Evolutionary conservation across 495 filamentous ascomycete species (phyloP).

Genomic region (Penicillium goetzii): DNA sequence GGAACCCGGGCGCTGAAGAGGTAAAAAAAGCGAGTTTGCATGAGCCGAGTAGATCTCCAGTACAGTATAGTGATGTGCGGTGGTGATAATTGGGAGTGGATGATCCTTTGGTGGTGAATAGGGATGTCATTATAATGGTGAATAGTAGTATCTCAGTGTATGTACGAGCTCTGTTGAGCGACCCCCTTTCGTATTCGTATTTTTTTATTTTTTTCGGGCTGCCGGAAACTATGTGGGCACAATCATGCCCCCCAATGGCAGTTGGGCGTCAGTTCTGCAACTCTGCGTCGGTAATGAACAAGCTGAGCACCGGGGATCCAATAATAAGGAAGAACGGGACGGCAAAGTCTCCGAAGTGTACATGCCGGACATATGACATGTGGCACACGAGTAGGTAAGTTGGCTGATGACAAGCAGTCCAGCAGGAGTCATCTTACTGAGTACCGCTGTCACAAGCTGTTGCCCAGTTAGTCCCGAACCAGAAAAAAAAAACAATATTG

Average conservation of each 20-base stretch:
- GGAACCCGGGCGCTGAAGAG: constrained; percentile 20
- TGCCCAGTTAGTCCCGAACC: background rate
- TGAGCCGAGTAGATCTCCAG: background rate
- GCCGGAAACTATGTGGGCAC: background rate
- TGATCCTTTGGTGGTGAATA: background rate
- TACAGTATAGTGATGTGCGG: background rate
- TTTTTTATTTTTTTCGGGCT: constrained; percentile 8
- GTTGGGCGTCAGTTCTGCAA: background rate
- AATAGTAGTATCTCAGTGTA: too few species aligned
- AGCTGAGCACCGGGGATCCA: constrained; percentile 1
- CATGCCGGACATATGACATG: background rate
- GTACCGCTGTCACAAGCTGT: background rate
- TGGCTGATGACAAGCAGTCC: background rate
- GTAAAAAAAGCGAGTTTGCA: constrained; percentile 26
- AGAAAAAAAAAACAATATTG: background rate
- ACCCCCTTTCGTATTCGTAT: background rate
- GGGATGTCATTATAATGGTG: too few species aligned
- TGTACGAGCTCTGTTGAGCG: background rate
- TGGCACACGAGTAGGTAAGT: background rate
- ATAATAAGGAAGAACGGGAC: constrained; percentile 7
- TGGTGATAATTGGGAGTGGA: background rate
- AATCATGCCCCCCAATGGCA: background rate
- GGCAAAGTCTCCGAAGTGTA: background rate
- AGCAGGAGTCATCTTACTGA: background rate
- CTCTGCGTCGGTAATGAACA: background rate